Evolutionary conservation across 192 early-diverging fungal species (phyloP), one percentile per base, ranked within the genome.

Genomic region (Podila verticillata): DNA sequence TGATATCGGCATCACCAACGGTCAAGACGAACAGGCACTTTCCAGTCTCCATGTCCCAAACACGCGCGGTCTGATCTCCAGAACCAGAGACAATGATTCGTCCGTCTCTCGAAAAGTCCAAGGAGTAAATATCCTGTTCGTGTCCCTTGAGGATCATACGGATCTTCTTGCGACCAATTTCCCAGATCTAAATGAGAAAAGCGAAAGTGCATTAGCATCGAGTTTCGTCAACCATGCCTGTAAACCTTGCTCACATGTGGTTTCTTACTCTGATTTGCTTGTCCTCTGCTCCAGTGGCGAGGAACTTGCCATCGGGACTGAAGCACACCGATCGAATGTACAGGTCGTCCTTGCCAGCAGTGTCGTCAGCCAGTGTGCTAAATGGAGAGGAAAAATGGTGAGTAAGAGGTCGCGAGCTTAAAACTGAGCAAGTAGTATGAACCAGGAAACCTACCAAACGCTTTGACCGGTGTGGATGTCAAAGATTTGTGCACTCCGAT

Each of bases 321-420:
- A 99, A 99, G 85, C 94, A 94, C 48, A 99, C 96, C 7, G 94
- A 95, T 29, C 98, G 92, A 81, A 99, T 96, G 69, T 99, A 99
- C 59, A 98, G 85, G 84, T 99, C 98, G 54, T 89, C 87, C 70
- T 91, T 89, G 84, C 90, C 88, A 32, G 89, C 90, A 49, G 82
- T 89, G 57, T 95, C 91, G 82, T 96, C 96, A 15, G 88, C 86
- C 63, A 97, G 84, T 49, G 91, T 90, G 73, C 91, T 96, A 82
- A 35, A 34, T 4, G 54, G 24, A 22, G 32, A 44, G 13, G 5
- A 56, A 34, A 22, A 39, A 20, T 36, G 34, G 15, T 44, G 17
- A 44, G 13, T 7, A 44, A 8, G 10, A 12, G 36, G 39, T 34
- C 32, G 32, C 3, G 2, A 44, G 13, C 39, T 0, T 15, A 44